Conservation (phyloP, 129 eudicot species). For the Pulicaria dysenterica region DNA sequence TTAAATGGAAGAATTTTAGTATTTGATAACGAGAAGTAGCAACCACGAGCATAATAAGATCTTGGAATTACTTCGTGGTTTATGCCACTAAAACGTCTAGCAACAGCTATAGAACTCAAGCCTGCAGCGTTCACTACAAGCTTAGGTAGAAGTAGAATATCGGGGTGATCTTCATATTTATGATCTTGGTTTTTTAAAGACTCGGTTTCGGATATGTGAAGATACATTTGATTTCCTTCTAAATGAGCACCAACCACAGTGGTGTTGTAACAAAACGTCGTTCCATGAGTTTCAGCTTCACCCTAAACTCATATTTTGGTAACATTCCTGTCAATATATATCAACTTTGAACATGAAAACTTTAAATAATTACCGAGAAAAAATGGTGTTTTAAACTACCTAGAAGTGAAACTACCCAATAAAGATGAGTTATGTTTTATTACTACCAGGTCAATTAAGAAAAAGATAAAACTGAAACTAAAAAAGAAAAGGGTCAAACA, state of each 20-base stretch:
- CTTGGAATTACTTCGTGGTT: slow-evolving; percentile 43
- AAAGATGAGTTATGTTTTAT: background rate
- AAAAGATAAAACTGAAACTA: too few relatives aligned
- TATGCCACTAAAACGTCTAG: slow-evolving; percentile 58
- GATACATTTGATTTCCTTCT: slow-evolving; percentile 51
- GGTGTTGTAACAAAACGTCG: slow-evolving; percentile 67
- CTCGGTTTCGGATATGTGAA: slow-evolving; percentile 60
- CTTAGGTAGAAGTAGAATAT: slow-evolving; percentile 64
- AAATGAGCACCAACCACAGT: slow-evolving; percentile 72
- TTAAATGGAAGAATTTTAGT: slow-evolving; percentile 60
- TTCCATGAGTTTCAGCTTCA: slow-evolving; percentile 85
- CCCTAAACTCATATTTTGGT: slow-evolving; percentile 73
- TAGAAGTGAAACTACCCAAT: background rate
- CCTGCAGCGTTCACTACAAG: slow-evolving; percentile 89
- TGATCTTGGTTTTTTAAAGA: slow-evolving; percentile 44
- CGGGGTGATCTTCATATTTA: slow-evolving; percentile 46
- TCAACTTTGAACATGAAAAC: slow-evolving; percentile 34
- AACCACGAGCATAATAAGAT: slow-evolving; percentile 76
- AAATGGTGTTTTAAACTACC: background rate
- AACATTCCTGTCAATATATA: slow-evolving; percentile 64
- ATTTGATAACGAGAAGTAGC: slow-evolving; percentile 71
- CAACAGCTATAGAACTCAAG: slow-evolving; percentile 68
- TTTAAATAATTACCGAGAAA: background rate
- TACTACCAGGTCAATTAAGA: background rate
- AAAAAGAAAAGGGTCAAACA: background rate